Percentiles rank a stretch among this genome's conserved stretches.
Evolutionary conservation across 2,329 filamentous ascomycete species (phyloP).

Genomic region (Calonectria ilicicola): DNA sequence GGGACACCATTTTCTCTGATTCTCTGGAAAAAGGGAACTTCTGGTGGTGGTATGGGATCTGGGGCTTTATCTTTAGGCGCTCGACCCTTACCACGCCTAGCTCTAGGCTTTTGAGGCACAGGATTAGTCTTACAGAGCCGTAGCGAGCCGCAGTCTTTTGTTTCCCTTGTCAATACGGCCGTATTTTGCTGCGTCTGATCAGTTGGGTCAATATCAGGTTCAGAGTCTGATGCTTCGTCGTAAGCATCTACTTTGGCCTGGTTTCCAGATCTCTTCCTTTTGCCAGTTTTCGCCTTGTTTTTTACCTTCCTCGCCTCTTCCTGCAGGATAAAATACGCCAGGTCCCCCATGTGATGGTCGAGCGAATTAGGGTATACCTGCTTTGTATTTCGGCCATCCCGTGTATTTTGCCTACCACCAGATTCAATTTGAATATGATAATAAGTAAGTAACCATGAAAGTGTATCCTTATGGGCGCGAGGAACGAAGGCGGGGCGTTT

Average conservation of each 20-base stretch:
- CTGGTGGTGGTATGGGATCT: too few species aligned
- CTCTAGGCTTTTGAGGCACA: too few species aligned
- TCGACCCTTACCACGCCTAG: too few species aligned
- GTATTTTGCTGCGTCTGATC: too few species aligned
- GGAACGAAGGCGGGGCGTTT: constrained; percentile 14
- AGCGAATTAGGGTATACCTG: constrained; percentile 36
- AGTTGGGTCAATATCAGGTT: too few species aligned
- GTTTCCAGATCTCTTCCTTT: neutral
- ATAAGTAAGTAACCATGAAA: constrained; percentile 45
- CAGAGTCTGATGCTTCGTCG: neutral
- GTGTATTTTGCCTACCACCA: constrained; percentile 34
- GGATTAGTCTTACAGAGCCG: too few species aligned
- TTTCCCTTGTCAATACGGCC: too few species aligned
- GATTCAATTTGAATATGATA: constrained; percentile 43
- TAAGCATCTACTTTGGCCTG: neutral
- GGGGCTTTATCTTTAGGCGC: too few species aligned
- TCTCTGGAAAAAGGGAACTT: too few species aligned
- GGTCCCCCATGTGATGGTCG: constrained; percentile 44
- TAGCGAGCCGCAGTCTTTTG: too few species aligned
- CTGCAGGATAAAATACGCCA: constrained; percentile 10
- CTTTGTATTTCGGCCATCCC: constrained; percentile 34
- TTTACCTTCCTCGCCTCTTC: neutral
- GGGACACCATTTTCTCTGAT: too few species aligned
- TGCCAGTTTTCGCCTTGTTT: neutral
- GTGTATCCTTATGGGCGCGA: constrained; percentile 40